Evolutionary conservation across 257 asterid genomes (phyloP).

Genomic region (Gentiana straminea): DNA sequence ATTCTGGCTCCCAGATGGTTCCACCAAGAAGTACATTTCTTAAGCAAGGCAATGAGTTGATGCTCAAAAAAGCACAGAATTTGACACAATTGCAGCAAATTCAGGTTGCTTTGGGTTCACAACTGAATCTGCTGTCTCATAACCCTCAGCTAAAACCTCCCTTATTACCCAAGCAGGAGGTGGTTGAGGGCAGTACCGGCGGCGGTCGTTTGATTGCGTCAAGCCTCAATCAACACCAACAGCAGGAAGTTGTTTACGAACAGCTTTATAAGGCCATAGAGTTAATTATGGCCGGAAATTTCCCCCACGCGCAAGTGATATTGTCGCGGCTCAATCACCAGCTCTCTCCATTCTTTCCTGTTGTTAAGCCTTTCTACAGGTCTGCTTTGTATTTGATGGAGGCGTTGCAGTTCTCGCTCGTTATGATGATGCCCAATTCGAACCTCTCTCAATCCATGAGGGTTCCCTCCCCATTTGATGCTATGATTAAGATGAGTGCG

Average conservation of each 20-base stretch:
- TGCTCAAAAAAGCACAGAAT: conserved; percentile 11
- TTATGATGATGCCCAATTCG: conserved; percentile 13
- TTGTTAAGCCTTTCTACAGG: conserved; percentile 31
- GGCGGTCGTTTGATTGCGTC: conserved; percentile 12
- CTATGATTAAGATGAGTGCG: conserved; percentile 44
- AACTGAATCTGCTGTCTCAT: conserved; percentile 9
- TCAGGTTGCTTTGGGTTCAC: conserved; percentile 14
- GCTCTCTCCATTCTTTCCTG: conserved; percentile 32
- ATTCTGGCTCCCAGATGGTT: conserved; percentile 4
- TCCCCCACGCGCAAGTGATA: conserved; percentile 46
- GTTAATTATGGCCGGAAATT: conserved; percentile 30
- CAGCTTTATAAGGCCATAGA: conserved; percentile 38
- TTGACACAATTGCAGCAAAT: conserved; percentile 6
- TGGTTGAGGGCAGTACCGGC: conserved; percentile 12
- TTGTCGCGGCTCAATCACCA: conserved; percentile 61
- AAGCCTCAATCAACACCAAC: conserved; percentile 9
- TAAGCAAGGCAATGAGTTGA: conserved; percentile 13
- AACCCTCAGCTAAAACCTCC: conserved; percentile 16
- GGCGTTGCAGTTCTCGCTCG: conserved; percentile 28
- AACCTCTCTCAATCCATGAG: conserved; percentile 13
- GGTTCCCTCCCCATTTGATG: conserved; percentile 29
- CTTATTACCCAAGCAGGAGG: conserved; percentile 28
- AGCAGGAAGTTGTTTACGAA: conserved; percentile 27
- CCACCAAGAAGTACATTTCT: conserved; percentile 11
- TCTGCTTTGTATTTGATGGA: conserved; percentile 39